Base-by-base conservation (phyloP, 1,139 yeast genomes). In the Candida tetrigidarum region DNA sequence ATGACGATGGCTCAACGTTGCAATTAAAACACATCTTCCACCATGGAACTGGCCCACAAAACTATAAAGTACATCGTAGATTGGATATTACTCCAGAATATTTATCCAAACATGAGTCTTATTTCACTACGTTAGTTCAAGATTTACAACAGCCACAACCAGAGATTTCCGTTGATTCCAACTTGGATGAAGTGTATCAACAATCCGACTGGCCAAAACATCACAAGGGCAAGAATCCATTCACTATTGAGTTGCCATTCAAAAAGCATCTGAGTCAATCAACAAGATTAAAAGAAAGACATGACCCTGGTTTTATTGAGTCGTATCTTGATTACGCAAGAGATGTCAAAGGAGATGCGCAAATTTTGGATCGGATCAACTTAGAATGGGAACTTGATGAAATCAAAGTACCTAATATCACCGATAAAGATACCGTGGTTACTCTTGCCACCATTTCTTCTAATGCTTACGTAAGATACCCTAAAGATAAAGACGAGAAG, bases 361-460 rank as follows among this genome's bases (percentile, higher is more conserved):
- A 58, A 11, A 59, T 67, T 22, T 68, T 76, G 7, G 60, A 71
- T 10, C 64, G 62, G 49, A 72, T 82, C 6, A 57, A 68, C 25
- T 58, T 84, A 11, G 88, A 83, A 40, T 86, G 92, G 85, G 71
- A 57, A 8, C 66, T 65, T 10, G 76, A 69, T 37, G 73, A 74
- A 12, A 71, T 84, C 3, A 47, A 66, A 1, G 77, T 86, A 1
- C 99, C 99, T 0, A 81, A 93, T 57, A 69, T 93, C 7, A 67
- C 80, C 3, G 96, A 92, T 63, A 78, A 78, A 44, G 82, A 81
- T 33, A 87, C 97, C 0, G 62, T 93, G 5, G 71, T 92, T 4
- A 71, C 87, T 1, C 67, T 93, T 38, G 99, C 98, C 0, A 68
- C 86, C 45, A 86, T 93, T 80, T 83, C 97, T 0, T 87, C 96